Base-by-base conservation (phyloP, 106 monocot genomes). In the Acorus calamus region DNA sequence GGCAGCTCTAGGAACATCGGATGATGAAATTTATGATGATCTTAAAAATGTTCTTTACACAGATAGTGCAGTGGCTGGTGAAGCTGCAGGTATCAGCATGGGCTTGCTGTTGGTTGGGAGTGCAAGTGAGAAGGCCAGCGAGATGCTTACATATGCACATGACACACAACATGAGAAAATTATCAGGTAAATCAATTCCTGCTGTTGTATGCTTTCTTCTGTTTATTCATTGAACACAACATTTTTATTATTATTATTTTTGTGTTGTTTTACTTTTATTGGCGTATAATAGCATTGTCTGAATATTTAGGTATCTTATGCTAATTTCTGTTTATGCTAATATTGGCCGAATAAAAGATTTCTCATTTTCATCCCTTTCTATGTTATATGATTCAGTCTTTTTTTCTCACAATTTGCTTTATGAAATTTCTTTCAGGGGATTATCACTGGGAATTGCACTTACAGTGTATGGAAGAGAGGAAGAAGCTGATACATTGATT, bases 161-260 rank as follows among this genome's bases (percentile, higher is more conserved):
- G 98, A 99, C 73, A 99, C 98, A 49, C 98, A 99, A 51, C 98
- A 99, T 69, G 98, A 99, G 68, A 99, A 99, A 61, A 99, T 99
- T 44, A 99, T 99, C 47, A 83, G 96, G 96, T 98, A 58, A 60
- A 64, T 46, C 28, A 28, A 28, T 28, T 28, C 28, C 28, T 28
- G 1, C 28, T 28, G 28, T 28, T 28, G 28, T 28, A 28, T 28
- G 28, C 28, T 28, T 28, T 28, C 28, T 28, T 28, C 28, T 28
- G 28, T 28, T 28, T 28, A 28, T 28, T 28, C 28, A 28, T 28
- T 28, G 28, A 28, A 28, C 28, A 28, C 28, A 28, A 28, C 28
- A n/a, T n/a, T 28, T 28, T 28, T 28, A 0, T 28, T 28, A 0
- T 28, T 28, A 28, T 28, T 28, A 28, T 28, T 28, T 28, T 28